These are phyloP conservation scores for Eremothecium sinecaudum DNA, from an alignment of 1,139 yeast genomes.

Conservation along the genomic window DNA sequence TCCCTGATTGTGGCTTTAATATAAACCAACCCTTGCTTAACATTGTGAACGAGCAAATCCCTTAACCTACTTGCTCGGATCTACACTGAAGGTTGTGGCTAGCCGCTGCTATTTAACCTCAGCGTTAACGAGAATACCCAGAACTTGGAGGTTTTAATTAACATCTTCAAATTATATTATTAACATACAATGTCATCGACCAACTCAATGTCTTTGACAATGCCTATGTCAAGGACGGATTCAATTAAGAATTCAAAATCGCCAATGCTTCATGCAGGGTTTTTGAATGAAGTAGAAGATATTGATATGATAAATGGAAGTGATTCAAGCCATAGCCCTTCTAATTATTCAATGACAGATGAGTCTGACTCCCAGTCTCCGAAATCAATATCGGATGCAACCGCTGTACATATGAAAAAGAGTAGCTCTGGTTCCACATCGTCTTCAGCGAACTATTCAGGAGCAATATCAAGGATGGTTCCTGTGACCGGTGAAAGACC, in stretches of 20 bases:
- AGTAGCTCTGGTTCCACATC: constrained; percentile 6
- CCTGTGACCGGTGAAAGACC: constrained; percentile 80
- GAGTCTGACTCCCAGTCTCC: constrained; percentile 9
- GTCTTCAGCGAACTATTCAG: constrained; percentile 3
- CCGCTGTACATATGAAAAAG: constrained; percentile 4
- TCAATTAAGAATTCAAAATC: constrained; percentile 26
- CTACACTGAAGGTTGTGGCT: too few species aligned
- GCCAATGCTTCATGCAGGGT: constrained; percentile 27
- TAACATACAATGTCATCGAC: constrained; percentile 28
- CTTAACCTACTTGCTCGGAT: too few species aligned
- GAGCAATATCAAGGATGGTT: constrained; percentile 61
- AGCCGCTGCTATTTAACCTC: too few species aligned
- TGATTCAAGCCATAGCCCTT: constrained; percentile 6
- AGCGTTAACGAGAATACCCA: too few species aligned
- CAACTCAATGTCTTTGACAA: constrained; percentile 28
- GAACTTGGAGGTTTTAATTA: background rate
- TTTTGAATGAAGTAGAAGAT: constrained; percentile 12
- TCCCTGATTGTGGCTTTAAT: too few species aligned
- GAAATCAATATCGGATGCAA: constrained; percentile 2
- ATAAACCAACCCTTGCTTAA: too few species aligned
- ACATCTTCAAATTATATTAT: background rate
- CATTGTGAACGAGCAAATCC: too few species aligned
- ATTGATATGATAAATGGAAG: constrained; percentile 5
- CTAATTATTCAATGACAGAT: constrained; percentile 1
- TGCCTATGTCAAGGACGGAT: constrained; percentile 27